These are phyloP conservation scores for Entonaema liquescens DNA, from an alignment of 495 filamentous ascomycete species.

Conservation along the genomic window DNA sequence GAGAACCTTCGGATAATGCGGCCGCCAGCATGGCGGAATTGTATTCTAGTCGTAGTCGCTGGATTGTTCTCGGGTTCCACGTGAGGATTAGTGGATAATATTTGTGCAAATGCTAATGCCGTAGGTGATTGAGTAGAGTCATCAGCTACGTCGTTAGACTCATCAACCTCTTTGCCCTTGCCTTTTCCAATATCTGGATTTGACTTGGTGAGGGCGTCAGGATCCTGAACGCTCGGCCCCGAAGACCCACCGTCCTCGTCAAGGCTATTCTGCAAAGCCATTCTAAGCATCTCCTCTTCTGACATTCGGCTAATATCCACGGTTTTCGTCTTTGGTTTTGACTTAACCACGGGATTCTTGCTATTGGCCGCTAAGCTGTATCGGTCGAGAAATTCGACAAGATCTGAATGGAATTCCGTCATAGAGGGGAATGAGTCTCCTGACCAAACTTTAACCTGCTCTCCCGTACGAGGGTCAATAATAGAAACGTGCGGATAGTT, in stretches of 20 bases:
- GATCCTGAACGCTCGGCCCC: conserved; percentile 65
- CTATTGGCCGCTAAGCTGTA: conserved; percentile 88
- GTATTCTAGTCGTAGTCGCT: conserved; percentile 81
- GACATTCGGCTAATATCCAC: conserved; percentile 87
- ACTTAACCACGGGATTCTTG: conserved; percentile 88
- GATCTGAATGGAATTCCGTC: conserved; percentile 84
- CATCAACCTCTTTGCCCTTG: conserved; percentile 66
- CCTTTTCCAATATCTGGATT: conserved; percentile 66
- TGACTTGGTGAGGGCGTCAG: conserved; percentile 81
- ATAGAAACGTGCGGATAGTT: conserved; percentile 94
- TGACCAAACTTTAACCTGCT: conserved; percentile 97
- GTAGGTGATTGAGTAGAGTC: conserved; percentile 22
- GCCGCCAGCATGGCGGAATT: conserved; percentile 84
- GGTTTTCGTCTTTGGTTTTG: conserved; percentile 75
- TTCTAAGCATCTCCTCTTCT: conserved; percentile 94
- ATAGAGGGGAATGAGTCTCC: conserved; percentile 79
- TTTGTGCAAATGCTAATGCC: conserved; percentile 64
- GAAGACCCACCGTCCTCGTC: conserved; percentile 50
- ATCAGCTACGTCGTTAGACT: conserved; percentile 31
- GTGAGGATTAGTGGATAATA: conserved; percentile 77
- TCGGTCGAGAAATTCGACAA: conserved; percentile 94
- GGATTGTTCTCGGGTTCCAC: conserved; percentile 75
- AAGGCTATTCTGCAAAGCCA: conserved; percentile 89
- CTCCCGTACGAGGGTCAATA: conserved; percentile 92
- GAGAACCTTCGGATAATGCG: conserved; percentile 84